Evolutionary conservation across 2,329 filamentous ascomycete genomes (phyloP).

Genomic region (Karstenula rhodostoma): DNA sequence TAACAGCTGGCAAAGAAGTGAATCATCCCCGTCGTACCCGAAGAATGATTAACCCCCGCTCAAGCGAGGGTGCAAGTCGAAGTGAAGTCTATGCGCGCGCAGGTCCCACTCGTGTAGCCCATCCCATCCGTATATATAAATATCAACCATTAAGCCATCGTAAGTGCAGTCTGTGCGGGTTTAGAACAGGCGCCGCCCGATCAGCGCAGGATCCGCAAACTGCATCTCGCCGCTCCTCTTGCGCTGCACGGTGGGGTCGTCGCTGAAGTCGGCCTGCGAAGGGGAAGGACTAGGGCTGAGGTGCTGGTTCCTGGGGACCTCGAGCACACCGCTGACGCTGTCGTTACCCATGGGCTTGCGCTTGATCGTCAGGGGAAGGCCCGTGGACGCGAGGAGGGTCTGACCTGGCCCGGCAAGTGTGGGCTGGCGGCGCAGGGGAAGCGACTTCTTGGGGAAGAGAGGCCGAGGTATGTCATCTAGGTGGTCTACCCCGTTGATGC

Average conservation of each 20-base stretch:
- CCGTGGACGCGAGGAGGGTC: constrained; percentile 22
- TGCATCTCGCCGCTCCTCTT: constrained; percentile 32
- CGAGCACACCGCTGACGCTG: constrained; percentile 26
- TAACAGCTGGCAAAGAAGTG: not conserved
- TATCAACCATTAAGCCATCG: constrained; percentile 17
- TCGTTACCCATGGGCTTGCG: constrained; percentile 25
- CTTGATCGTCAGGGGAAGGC: constrained; percentile 34
- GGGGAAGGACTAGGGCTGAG: constrained; percentile 16
- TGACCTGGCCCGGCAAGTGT: constrained; percentile 29
- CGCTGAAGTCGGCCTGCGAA: constrained; percentile 17
- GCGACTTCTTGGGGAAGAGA: constrained; percentile 24
- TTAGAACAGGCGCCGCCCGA: constrained; percentile 27
- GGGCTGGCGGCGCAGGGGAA: constrained; percentile 29
- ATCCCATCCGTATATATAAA: constrained; percentile 4
- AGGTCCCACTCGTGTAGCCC: not conserved
- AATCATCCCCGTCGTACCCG: not conserved
- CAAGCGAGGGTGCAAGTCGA: not conserved
- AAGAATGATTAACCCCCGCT: constrained; percentile 4
- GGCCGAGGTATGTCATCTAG: constrained; percentile 18
- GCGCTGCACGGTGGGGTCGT: constrained; percentile 24
- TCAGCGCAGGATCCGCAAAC: constrained; percentile 31
- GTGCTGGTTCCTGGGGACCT: constrained; percentile 27
- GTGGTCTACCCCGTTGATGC: constrained; percentile 35
- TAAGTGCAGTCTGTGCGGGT: not conserved
- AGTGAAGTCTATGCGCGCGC: constrained; percentile 7